Evolutionary conservation across 805 yeast species (phyloP).

Genomic region (Nakazawaea peltata): DNA sequence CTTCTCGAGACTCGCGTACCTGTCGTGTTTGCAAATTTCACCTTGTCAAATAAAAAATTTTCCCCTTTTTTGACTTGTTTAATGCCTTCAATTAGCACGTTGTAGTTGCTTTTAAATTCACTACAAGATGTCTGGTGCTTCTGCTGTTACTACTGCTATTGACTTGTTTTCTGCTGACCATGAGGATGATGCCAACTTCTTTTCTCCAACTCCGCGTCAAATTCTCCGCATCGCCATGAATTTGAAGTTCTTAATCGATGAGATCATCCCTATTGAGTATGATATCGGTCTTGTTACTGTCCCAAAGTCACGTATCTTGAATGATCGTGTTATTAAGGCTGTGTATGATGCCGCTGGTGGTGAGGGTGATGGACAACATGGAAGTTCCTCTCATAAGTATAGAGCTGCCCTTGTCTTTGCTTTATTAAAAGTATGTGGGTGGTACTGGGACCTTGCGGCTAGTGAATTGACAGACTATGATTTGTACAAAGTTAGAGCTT

Average conservation of each 20-base stretch:
- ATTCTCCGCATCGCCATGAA: constrained; percentile 63
- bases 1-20: too few relatives aligned
- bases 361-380: constrained; percentile 46
- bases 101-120: too few relatives aligned
- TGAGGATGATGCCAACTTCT: constrained; percentile 15
- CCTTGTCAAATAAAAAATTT: too few relatives aligned
- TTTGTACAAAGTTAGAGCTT: constrained; percentile 49
- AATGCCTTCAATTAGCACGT: too few relatives aligned
- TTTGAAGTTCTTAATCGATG: constrained; percentile 65
- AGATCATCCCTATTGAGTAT: constrained; percentile 60
- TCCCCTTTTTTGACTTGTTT: too few relatives aligned
- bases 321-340: constrained; percentile 47
- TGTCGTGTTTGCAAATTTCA: too few relatives aligned
- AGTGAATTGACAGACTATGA: constrained; percentile 62
- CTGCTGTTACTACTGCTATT: too few relatives aligned
- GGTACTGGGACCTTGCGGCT: constrained; percentile 61
- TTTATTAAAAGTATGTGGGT: constrained; percentile 63
- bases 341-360: constrained; percentile 79
- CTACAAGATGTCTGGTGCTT: too few relatives aligned
- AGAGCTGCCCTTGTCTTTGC: constrained; percentile 64
- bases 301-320: constrained; percentile 54
- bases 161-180: too few relatives aligned
- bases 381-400: constrained; percentile 52
- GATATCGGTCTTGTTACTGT: constrained; percentile 39
- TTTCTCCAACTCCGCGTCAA: constrained; percentile 57